Base-by-base conservation (phyloP, 208 protist genomes). In the Strigomonas culicis region DNA sequence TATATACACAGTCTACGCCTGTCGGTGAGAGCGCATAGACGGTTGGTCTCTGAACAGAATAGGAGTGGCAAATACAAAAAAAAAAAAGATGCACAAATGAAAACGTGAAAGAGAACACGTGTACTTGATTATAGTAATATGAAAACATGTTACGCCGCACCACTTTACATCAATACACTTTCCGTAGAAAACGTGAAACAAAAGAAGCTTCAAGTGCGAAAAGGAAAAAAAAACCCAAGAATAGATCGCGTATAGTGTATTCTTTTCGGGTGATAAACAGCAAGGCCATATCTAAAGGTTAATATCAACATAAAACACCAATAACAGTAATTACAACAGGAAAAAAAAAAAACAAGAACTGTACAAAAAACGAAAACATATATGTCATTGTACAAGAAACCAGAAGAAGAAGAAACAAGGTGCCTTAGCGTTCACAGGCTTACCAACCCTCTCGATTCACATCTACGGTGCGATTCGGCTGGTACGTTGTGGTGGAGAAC, bases 401-500 rank as follows among this genome's bases (percentile, higher is more conserved):
- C 6, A 6, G 25, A 17, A 53, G n/a, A 53, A 53, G 8, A 53
- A 22, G 17, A 53, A 53, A n/a, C n/a, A n/a, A n/a, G n/a, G n/a
- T n/a, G n/a, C n/a, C n/a, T 39, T 10, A 39, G 34, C 4, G 4
- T 39, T 39, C 34, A 4, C 34, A 4, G 4, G 4, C 10, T 39
- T 39, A 39, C 34, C 4, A 10, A 13, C 10, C 34, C 4, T 39
- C 34, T 13, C 34, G 34, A 10, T 10, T 39, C 34, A 39, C 34
- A 39, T 39, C 34, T 13, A 39, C 34, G 15, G 75, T 49, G 11
- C 74, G 46, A 39, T 75, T 75, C 7, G 74, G 69, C 59, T 68
- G 49, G 61, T 80, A 80, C 13, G 74, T 79, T 1, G 68, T 79
- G 21, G 62, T 66, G 21, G 67, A 36, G 49, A 75, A 80, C 44